Conservation (phyloP, 768 basidiomycete genomes). For the Lactarius trivialis region DNA sequence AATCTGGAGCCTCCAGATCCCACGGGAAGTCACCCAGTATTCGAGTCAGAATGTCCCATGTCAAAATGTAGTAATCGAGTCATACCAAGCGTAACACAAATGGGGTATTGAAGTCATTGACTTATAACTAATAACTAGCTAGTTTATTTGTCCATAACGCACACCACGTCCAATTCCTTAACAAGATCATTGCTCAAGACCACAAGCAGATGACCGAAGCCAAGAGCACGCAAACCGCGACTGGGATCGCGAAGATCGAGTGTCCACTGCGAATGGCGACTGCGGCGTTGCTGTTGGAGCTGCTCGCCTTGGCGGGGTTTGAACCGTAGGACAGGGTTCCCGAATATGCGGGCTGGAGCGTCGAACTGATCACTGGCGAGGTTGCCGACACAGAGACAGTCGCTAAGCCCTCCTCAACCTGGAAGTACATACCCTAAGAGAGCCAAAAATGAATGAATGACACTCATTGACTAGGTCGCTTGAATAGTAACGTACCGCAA, state of each 20-base stretch:
- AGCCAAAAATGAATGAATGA: background rate
- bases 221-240: background rate
- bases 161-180: background rate
- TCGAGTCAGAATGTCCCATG: too few species aligned
- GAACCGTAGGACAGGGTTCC: background rate
- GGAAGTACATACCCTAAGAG: slow-evolving; percentile 61
- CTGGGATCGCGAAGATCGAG: slow-evolving; percentile 4
- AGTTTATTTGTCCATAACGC: background rate
- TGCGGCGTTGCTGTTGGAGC: background rate
- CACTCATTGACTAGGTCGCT: background rate
- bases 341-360: slow-evolving; percentile 34
- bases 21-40: too few species aligned
- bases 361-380: slow-evolving; percentile 59
- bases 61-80: too few species aligned
- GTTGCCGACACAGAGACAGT: slow-evolving; percentile 50
- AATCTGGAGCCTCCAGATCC: too few species aligned
- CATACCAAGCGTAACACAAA: background rate
- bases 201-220: slow-evolving; percentile 10
- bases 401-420: slow-evolving; percentile 61
- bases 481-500: slow-evolving; percentile 42
- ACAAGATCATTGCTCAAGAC: background rate
- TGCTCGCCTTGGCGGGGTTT: background rate
- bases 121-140: background rate
- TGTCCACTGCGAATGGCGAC: background rate
- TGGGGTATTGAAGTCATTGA: background rate